Base-by-base conservation (phyloP, 192 early-diverging fungal species). In the Kappamyces sp. region DNA sequence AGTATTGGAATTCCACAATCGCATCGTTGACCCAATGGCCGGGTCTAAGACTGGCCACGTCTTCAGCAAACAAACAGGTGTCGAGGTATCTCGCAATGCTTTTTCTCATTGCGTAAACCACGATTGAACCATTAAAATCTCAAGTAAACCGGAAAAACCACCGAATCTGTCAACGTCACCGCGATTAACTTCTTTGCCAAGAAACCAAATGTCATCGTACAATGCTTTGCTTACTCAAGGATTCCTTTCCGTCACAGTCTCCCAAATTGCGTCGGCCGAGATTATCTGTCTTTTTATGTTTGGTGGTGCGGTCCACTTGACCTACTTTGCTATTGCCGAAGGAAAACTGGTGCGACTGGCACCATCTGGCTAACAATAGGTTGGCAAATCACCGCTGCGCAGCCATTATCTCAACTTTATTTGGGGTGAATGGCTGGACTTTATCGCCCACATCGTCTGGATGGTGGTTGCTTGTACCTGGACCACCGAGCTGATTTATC, bases 21-120 rank as follows among this genome's bases (percentile, higher is more conserved):
- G 75, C 61, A 47, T 77, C 75, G 51, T 77, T 77, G 9, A 77
- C 10, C 75, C 75, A 77, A 36, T 66, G 43, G 3, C 66, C 58
- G 13, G 57, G 55, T 37, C 62, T 50, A 3, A 77, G 46, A 10
- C 61, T 54, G 15, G 3, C 32, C 1, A 67, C 40, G 48, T 76
- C 74, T 37, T 38, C 34, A 3, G 6, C 33, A 39, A 62, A 62
- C 31, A 71, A 49, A 49, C 31, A 40, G 1, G 50, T 50, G 40
- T 71, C 69, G 15, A 10, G 10, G 51, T 23, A 23, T 23, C 23
- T 23, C 23, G 23, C 23, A 23, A 23, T 23, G 23, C 23, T 23
- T 23, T 23, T 23, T 23, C 23, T 23, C 23, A 23, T 23, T 23
- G 23, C 23, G 23, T 23, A 23, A 23, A 23, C 23, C 23, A 23